Conservation (phyloP, 805 yeast species). For the Metschnikowia santaceciliae region DNA sequence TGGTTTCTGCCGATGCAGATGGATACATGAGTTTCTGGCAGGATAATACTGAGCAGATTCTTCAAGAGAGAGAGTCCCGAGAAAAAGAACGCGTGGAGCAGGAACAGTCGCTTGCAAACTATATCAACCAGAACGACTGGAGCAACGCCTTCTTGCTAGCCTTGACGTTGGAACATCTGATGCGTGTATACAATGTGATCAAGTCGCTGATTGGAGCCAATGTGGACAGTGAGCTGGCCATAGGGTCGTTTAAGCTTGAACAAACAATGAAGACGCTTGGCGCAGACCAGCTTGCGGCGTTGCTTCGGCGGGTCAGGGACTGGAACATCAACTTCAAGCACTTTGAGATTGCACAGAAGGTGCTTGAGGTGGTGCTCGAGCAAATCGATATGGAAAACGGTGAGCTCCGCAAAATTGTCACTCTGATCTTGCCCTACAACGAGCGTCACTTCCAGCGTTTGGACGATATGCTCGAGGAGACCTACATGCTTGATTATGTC, state of each 20-base stretch:
- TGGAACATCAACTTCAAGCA: slow-evolving; percentile 92
- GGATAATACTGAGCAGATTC: slow-evolving; percentile 77
- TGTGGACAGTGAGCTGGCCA: slow-evolving; percentile 44
- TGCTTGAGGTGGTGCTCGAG: slow-evolving; percentile 61
- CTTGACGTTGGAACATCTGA: slow-evolving; percentile 82
- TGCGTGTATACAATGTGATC: slow-evolving; percentile 77
- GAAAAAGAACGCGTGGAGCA: slow-evolving; percentile 66
- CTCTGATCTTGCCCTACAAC: slow-evolving; percentile 80
- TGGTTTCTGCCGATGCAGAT: slow-evolving; percentile 92
- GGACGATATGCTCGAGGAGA: slow-evolving; percentile 79
- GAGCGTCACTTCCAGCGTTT: slow-evolving; percentile 78
- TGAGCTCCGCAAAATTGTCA: slow-evolving; percentile 64
- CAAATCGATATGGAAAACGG: slow-evolving; percentile 53
- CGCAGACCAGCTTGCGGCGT: slow-evolving; percentile 52
- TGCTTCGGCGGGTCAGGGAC: slow-evolving; percentile 78
- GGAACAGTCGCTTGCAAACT: slow-evolving; percentile 82
- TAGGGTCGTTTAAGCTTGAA: slow-evolving; percentile 63
- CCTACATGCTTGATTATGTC: slow-evolving; percentile 80
- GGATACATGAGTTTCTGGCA: slow-evolving; percentile 87
- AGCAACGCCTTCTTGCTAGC: slow-evolving; percentile 84
- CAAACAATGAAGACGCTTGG: slow-evolving; percentile 53
- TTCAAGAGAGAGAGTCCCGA: slow-evolving; percentile 46
- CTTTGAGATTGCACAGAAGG: slow-evolving; percentile 74
- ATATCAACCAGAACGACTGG: slow-evolving; percentile 73
- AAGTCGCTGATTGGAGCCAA: slow-evolving; percentile 53